Conservation (phyloP, 345 rosid species). For the Corchorus olitorius region DNA sequence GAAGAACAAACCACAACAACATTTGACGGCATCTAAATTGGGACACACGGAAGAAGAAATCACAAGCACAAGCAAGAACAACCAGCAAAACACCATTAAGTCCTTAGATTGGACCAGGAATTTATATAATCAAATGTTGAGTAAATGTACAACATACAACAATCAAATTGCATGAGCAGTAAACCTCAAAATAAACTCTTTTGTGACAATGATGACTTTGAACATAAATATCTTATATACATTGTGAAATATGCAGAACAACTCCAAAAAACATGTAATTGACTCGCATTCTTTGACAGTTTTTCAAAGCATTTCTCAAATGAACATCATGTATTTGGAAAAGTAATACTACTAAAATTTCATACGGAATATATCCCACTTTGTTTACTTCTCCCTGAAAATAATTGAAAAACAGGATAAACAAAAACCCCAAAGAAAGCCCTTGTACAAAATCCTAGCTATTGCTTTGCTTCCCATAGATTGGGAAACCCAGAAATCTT, state of each 20-base stretch:
- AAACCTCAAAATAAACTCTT: neutral
- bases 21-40: too few species aligned
- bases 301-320: neutral
- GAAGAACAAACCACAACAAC: too few species aligned
- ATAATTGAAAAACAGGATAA: neutral
- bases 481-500: neutral
- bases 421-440: neutral
- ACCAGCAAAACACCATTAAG: neutral
- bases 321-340: neutral
- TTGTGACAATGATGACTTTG: neutral
- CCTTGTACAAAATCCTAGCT: neutral
- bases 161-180: neutral
- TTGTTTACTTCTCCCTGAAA: neutral
- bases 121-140: neutral
- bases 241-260: neutral
- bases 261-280: neutral
- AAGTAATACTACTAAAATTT: neutral
- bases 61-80: too few species aligned
- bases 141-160: neutral
- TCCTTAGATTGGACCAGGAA: neutral
- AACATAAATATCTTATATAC: neutral
- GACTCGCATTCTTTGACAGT: neutral
- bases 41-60: too few species aligned
- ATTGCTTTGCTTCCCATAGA: constrained; percentile 9
- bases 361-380: neutral